Conservation (phyloP, 768 basidiomycete genomes). For the Macrocybe gigantea region DNA sequence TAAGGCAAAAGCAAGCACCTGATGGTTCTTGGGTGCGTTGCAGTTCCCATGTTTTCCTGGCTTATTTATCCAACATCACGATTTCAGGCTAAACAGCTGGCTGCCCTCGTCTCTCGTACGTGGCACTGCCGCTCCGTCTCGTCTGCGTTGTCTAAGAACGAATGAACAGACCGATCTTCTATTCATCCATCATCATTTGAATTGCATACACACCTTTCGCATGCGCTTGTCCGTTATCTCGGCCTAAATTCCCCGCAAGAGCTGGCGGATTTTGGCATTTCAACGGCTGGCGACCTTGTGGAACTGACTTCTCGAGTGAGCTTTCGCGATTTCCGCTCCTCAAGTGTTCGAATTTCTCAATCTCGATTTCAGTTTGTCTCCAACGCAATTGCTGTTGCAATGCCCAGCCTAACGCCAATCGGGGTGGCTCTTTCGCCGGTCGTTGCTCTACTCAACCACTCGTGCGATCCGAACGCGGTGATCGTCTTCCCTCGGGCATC, state of each 20-base stretch:
- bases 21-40: constrained; percentile 52
- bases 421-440: constrained; percentile 82
- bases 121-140: constrained; percentile 8
- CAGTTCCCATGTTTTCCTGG: not conserved
- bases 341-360: not conserved
- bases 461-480: constrained; percentile 82
- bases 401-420: constrained; percentile 70
- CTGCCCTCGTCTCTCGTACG: constrained; percentile 74
- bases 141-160: not conserved
- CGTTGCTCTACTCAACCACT: constrained; percentile 82
- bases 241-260: constrained; percentile 53
- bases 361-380: constrained; percentile 63
- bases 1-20: constrained; percentile 46
- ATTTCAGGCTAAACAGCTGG: constrained; percentile 55
- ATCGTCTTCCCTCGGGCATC: constrained; percentile 78
- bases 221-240: constrained; percentile 69
- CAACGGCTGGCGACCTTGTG: constrained; percentile 57
- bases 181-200: constrained; percentile 43
- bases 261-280: constrained; percentile 50
- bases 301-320: constrained; percentile 68
- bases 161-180: constrained; percentile 47
- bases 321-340: constrained; percentile 4
- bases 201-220: constrained; percentile 64
- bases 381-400: constrained; percentile 85
- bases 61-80: not conserved